Conservation (phyloP, 768 basidiomycete genomes). For the Tremella mesenterica region DNA sequence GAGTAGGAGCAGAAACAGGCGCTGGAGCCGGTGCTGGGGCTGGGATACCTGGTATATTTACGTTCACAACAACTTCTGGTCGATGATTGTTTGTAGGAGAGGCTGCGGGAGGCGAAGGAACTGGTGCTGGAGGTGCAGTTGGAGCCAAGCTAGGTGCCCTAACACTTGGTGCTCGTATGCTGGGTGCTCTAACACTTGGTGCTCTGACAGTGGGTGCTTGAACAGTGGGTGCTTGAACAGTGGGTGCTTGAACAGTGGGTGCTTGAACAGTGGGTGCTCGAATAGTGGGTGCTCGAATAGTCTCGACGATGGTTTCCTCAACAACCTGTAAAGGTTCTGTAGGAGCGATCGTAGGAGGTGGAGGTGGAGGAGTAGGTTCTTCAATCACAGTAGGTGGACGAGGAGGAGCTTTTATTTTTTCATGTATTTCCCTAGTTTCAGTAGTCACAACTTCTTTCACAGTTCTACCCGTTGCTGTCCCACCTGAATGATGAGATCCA, state of each 20-base stretch:
- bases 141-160: not conserved
- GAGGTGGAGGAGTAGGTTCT: not conserved
- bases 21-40: constrained; percentile 1
- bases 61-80: constrained; percentile 28
- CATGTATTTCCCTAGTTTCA: not conserved
- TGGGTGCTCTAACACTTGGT: constrained; percentile 3
- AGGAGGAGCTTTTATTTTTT: constrained; percentile 1
- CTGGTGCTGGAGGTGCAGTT: constrained; percentile 6
- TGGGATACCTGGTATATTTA: constrained; percentile 16
- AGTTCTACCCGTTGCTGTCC: not conserved
- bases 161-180: not conserved
- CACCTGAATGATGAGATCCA: not conserved
- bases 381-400: not conserved
- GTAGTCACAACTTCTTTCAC: not conserved
- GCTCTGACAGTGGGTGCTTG: constrained; percentile 8
- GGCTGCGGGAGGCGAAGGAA: constrained; percentile 6
- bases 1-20: constrained; percentile 5
- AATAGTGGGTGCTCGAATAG: not conserved
- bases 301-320: not conserved
- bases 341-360: not conserved
- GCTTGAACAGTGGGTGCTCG: not conserved
- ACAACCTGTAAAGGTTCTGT: not conserved
- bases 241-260: constrained; percentile 1
- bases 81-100: constrained; percentile 24
- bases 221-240: not conserved